Conservation (phyloP, 2,329 filamentous ascomycete species). For the Phialocephala sp. region DNA sequence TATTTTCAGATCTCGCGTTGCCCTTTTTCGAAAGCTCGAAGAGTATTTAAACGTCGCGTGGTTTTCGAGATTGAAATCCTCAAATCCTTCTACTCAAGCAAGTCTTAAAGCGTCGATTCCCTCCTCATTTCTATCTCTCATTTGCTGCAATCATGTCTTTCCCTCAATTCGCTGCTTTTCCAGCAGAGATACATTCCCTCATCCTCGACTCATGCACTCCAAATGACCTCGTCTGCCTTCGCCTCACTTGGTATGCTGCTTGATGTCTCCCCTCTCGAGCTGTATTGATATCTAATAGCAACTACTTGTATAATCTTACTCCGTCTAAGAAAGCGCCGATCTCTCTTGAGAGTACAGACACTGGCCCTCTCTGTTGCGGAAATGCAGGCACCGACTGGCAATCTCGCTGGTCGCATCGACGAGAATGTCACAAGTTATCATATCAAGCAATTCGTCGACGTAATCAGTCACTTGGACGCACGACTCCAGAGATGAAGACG, state of each 20-base stretch:
- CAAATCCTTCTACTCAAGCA: not conserved
- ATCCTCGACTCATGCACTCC: slow-evolving; percentile 33
- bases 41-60: slow-evolving; percentile 1
- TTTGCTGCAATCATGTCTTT: slow-evolving; percentile 24
- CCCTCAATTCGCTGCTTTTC: slow-evolving; percentile 34
- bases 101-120: not conserved
- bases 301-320: slow-evolving; percentile 34
- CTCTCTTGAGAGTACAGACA: slow-evolving; percentile 26
- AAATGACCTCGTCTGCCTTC: slow-evolving; percentile 37
- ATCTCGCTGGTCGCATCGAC: slow-evolving; percentile 17
- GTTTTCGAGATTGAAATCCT: slow-evolving; percentile 7
- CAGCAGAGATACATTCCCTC: slow-evolving; percentile 36
- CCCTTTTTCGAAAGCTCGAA: not conserved
- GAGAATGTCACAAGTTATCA: slow-evolving; percentile 28
- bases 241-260: slow-evolving; percentile 37
- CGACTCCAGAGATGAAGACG: slow-evolving; percentile 17
- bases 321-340: slow-evolving; percentile 13
- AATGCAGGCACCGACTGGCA: not conserved
- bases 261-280: not conserved
- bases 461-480: slow-evolving; percentile 11
- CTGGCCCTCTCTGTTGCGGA: slow-evolving; percentile 19
- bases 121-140: not conserved
- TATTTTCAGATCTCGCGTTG: slow-evolving; percentile 28
- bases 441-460: slow-evolving; percentile 14
- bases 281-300: slow-evolving; percentile 21